Evolutionary conservation across 331 rosid species (phyloP).

Genomic region (Erythrophleum ivorense): DNA sequence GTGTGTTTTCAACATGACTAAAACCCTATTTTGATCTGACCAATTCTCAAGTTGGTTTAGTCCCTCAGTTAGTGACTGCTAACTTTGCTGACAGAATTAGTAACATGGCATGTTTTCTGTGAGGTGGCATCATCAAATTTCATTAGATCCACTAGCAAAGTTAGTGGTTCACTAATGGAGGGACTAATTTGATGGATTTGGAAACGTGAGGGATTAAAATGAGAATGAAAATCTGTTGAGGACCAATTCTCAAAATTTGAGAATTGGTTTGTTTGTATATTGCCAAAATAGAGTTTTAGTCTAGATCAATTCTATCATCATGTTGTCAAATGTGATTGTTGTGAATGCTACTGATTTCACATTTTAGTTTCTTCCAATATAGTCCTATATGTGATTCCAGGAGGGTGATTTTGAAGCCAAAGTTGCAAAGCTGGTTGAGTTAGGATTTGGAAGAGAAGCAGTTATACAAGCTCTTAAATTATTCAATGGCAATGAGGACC

Average conservation of each 20-base stretch:
- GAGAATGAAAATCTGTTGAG: background rate
- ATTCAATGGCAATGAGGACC: slow-evolving; percentile 87
- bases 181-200: background rate
- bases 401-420: slow-evolving; percentile 77
- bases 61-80: no score
- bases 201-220: background rate
- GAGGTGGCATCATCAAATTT: no score
- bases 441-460: slow-evolving; percentile 88
- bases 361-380: background rate
- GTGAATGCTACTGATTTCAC: background rate
- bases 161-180: no score
- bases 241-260: no score
- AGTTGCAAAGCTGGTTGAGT: slow-evolving; percentile 88
- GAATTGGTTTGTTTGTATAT: background rate
- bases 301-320: background rate
- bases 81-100: background rate
- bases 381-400: slow-evolving; percentile 46
- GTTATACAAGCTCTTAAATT: slow-evolving; percentile 81
- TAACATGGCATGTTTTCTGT: no score
- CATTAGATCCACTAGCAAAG: no score
- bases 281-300: background rate
- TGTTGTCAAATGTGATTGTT: background rate
- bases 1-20: no score
- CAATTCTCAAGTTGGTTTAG: no score
- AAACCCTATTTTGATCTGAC: no score